A percentile compares a stretch with the other conserved stretches of the same genome.
Conservation (phyloP, 1,139 yeast species). For the Zhuliangozyma blackwelliae region DNA sequence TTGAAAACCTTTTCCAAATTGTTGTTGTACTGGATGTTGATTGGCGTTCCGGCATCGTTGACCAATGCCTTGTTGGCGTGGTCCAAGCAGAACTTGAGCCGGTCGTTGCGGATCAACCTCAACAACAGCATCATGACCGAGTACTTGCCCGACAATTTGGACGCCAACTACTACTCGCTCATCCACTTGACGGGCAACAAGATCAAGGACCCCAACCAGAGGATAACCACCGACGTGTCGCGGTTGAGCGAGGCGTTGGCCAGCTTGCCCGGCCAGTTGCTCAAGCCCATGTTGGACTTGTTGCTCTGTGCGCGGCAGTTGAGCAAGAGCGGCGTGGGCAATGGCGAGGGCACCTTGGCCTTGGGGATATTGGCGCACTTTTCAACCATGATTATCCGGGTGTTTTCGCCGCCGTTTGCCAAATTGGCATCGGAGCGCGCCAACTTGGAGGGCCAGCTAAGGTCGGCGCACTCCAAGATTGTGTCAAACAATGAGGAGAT, state of each 20-base stretch:
- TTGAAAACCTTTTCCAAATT: conserved; percentile 62
- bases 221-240: conserved; percentile 75
- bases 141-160: conserved; percentile 61
- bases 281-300: conserved; percentile 82
- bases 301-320: conserved; percentile 79
- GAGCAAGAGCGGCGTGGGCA: conserved; percentile 68
- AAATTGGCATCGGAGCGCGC: conserved; percentile 76
- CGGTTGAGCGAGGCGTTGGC: conserved; percentile 71
- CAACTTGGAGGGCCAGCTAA: conserved; percentile 77
- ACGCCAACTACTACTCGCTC: conserved; percentile 42
- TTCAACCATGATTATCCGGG: conserved; percentile 67
- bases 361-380: conserved; percentile 79
- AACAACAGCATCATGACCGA: conserved; percentile 61
- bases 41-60: conserved; percentile 84
- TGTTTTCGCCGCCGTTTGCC: conserved; percentile 89
- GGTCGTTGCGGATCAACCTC: conserved; percentile 60
- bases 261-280: conserved; percentile 76
- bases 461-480: conserved; percentile 77
- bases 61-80: conserved; percentile 72
- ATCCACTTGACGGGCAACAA: conserved; percentile 53
- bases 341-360: conserved; percentile 81
- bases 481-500: conserved; percentile 81
- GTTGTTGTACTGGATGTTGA: conserved; percentile 72
- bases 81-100: conserved; percentile 66
- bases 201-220: conserved; percentile 76